These are phyloP conservation scores for Populus hybrid DNA, from an alignment of 441 rosid genomes.

Conservation along the genomic window DNA sequence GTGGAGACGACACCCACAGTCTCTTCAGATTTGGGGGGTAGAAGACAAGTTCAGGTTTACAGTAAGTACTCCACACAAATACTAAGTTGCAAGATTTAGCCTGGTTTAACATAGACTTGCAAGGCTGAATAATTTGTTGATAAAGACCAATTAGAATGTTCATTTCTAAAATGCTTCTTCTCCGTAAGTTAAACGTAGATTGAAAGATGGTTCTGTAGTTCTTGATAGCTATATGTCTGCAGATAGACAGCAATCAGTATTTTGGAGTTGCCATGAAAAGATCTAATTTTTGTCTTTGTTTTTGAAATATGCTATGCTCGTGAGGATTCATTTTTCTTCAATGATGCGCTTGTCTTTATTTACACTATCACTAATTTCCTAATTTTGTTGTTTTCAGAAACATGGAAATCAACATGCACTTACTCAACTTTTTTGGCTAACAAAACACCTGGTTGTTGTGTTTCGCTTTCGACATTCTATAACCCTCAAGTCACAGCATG, in stretches of 20 bases:
- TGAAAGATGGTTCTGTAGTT: background rate
- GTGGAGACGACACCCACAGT: conserved; percentile 32
- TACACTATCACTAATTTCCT: background rate
- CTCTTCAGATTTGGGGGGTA: conserved; percentile 42
- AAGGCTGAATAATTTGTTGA: background rate
- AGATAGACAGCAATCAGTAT: background rate
- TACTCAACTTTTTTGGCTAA: conserved; percentile 55
- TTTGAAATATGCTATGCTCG: no score
- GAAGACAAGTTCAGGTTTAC: conserved; percentile 50
- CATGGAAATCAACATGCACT: conserved; percentile 67
- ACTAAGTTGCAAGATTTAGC: background rate
- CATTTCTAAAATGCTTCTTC: background rate
- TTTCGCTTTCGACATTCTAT: conserved; percentile 65
- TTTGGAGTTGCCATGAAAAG: background rate
- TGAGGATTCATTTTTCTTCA: background rate
- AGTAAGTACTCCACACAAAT: conserved; percentile 31
- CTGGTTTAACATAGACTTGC: background rate
- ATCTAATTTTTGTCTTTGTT: no score
- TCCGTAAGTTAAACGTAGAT: background rate
- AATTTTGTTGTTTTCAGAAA: conserved; percentile 35
- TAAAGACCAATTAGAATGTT: background rate
- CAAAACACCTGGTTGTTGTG: conserved; percentile 46
- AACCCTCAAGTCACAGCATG: conserved; percentile 48
- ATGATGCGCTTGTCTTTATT: background rate
- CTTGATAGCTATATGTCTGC: background rate